Evolutionary conservation across 495 filamentous ascomycete genomes (phyloP), one percentile per base, ranked within the genome.

Genomic region (Hypoxylon fuscum): DNA sequence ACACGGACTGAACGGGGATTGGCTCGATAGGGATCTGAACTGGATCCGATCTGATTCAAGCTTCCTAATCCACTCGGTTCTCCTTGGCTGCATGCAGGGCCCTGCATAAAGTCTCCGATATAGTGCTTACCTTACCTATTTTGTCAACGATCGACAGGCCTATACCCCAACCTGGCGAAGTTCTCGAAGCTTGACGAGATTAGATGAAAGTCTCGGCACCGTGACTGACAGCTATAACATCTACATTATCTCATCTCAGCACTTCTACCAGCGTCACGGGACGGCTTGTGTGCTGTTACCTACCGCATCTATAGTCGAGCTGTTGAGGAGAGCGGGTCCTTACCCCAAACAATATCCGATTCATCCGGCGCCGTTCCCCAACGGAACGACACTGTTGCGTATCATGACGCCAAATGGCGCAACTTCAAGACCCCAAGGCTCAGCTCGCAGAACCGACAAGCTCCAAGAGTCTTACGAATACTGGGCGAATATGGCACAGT

Each of bases 11-110:
- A 50, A 44, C 44, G 20, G 5, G 43, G 54, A 20, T 52, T 64
- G 47, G 49, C 32, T 15, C 15, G 41, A 50, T 46, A 37, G 25
- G 11, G 31, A 48, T 55, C 42, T 38, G 12, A 44, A 44, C 15
- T 10, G 37, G 15, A 9, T 7, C 37, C 37, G 37, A 40, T 40
- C 37, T 40, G 7, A 6, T 7, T 55, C 32, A 59, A 64, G 61
- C 61, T 64, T 64, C 61, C 61, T 64, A 64, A 64, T 64, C 29
- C 35, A 55, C 48, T 35, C 34, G 12, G 20, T 54, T 14, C 14
- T 12, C 31, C 54, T 49, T 59, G 44, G 61, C 55, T 32, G 18
- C 46, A 52, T n/a, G 50, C 40, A 64, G 27, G 62, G 46, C 55
- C 62, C 55, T 64, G 62, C 62, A 65, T 65, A 43, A 59, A 42